These are phyloP conservation scores for Aurantiochytrium sp. DNA, from an alignment of 108 stramenopile species.

Conservation along the genomic window DNA sequence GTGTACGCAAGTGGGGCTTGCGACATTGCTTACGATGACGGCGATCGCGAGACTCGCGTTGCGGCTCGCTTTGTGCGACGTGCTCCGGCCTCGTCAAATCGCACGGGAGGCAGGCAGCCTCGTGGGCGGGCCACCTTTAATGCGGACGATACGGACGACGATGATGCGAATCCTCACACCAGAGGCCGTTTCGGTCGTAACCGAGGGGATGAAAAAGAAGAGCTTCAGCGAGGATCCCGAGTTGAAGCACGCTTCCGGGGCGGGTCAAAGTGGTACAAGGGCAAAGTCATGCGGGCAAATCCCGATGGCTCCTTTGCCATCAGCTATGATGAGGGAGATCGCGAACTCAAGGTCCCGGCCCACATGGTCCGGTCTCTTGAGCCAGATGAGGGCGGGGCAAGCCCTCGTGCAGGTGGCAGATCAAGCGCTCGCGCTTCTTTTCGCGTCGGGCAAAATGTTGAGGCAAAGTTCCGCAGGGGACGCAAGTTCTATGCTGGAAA, in stretches of 20 bases:
- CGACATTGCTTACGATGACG: constrained; percentile 32
- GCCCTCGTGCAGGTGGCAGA: background rate
- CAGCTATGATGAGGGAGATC: constrained; percentile 40
- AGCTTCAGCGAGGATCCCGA: constrained; percentile 30
- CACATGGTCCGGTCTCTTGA: background rate
- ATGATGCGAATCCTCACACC: no score
- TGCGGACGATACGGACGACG: no score
- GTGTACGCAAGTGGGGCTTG: constrained; percentile 12
- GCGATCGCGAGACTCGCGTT: constrained; percentile 16
- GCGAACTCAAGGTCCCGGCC: constrained; percentile 2
- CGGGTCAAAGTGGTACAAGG: constrained; percentile 18
- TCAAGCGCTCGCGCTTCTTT: background rate
- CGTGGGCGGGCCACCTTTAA: no score
- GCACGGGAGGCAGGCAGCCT: background rate
- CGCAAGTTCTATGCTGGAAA: constrained; percentile 35
- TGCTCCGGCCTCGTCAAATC: background rate
- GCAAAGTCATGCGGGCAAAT: constrained; percentile 28
- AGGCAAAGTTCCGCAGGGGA: background rate
- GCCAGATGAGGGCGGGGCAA: no score
- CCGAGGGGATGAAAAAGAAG: background rate
- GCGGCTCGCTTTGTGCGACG: background rate
- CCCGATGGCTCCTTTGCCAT: constrained; percentile 38
- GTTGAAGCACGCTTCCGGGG: constrained; percentile 47
- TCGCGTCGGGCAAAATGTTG: background rate
- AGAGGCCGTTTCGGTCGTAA: no score